Evolutionary conservation across 2,329 filamentous ascomycete species (phyloP).

Genomic region (Ceratocystis cacaofunesta): DNA sequence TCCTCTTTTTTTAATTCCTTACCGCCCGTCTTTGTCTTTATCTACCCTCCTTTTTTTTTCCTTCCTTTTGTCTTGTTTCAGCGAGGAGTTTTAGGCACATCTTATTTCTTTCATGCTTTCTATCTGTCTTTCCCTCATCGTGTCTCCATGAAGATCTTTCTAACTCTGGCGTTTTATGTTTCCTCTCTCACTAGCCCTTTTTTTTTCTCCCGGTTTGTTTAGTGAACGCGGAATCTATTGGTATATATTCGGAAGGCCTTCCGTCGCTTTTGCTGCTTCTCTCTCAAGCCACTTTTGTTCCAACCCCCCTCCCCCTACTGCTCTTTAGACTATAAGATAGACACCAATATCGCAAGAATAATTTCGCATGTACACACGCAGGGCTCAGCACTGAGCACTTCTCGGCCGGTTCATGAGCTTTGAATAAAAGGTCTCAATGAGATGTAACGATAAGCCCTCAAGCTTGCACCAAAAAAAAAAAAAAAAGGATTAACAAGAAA

Average conservation of each 20-base stretch:
- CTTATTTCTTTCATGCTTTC: background rate
- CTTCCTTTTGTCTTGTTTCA: slow-evolving; percentile 4
- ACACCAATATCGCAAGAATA: background rate
- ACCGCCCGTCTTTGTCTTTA: background rate
- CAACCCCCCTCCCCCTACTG: background rate
- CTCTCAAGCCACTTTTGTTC: background rate
- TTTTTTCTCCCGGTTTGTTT: background rate
- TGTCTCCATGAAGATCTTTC: background rate
- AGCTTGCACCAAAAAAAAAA: background rate
- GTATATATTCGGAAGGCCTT: background rate
- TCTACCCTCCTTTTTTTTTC: background rate
- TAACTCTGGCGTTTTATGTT: background rate
- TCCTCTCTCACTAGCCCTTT: background rate
- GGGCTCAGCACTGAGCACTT: background rate
- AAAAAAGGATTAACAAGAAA: background rate
- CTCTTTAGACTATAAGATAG: background rate
- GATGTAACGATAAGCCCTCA: background rate
- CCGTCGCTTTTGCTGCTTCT: background rate
- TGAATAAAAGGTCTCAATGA: background rate
- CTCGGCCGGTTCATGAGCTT: background rate
- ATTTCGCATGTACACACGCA: background rate
- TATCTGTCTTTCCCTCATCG: background rate
- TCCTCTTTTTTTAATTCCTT: background rate
- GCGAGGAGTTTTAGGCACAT: slow-evolving; percentile 13
- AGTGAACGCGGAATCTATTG: background rate